Conservation (phyloP, 768 basidiomycete species). For the Lactifluus rugatus region DNA sequence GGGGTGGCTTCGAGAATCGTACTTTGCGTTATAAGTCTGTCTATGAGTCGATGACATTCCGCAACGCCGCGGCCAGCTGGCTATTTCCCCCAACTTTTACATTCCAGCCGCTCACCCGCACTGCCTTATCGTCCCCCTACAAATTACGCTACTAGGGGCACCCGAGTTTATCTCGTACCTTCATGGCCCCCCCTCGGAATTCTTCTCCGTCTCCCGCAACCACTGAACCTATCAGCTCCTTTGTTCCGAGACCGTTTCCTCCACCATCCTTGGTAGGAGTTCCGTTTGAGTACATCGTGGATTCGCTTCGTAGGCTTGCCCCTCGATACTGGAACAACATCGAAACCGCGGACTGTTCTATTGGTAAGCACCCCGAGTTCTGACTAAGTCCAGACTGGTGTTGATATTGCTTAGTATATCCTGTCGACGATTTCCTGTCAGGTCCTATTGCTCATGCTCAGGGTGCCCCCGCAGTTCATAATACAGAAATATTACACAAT, state of each 20-base stretch:
- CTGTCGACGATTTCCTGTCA: neutral
- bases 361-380: constrained; percentile 35
- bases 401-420: constrained; percentile 11
- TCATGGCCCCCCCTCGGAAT: constrained; percentile 14
- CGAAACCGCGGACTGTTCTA: constrained; percentile 70
- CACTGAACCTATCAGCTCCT: constrained; percentile 27
- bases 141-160: neutral
- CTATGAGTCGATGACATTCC: neutral
- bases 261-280: constrained; percentile 53
- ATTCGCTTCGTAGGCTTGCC: constrained; percentile 58
- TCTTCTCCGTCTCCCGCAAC: constrained; percentile 14
- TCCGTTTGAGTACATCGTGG: constrained; percentile 63
- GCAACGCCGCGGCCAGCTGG: neutral
- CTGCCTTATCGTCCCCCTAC: neutral
- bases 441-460: neutral
- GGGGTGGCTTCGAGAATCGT: neutral
- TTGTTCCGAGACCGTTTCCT: constrained; percentile 51
- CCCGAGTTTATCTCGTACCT: neutral
- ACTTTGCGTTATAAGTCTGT: neutral
- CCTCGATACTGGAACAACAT: constrained; percentile 64
- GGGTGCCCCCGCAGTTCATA: constrained; percentile 3
- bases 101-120: neutral
- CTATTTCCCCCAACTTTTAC: neutral
- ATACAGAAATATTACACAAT: constrained; percentile 16
- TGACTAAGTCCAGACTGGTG: neutral